Percentiles rank a stretch among this genome's conserved stretches.
Conservation (phyloP, 2,329 filamentous ascomycete genomes). For the Clarireedia hainanense region DNA sequence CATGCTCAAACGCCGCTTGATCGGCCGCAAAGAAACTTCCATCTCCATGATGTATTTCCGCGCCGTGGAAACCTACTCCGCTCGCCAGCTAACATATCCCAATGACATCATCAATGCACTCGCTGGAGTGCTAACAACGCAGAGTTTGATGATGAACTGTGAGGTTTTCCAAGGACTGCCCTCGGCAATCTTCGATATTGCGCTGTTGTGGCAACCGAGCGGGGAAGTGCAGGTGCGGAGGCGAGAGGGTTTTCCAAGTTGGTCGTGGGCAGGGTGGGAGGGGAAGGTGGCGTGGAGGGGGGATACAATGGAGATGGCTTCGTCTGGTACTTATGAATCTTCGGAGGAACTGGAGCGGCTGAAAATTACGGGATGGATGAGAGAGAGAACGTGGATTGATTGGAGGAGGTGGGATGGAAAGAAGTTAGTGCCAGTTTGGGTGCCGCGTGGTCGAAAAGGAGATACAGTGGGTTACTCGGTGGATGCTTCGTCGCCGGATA, state of each 20-base stretch:
- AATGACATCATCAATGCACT: background rate
- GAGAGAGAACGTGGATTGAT: background rate
- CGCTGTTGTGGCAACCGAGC: background rate
- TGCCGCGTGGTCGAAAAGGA: background rate
- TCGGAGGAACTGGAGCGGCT: background rate
- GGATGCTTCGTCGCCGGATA: background rate
- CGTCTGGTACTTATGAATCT: background rate
- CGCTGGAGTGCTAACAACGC: background rate
- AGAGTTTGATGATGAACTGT: background rate
- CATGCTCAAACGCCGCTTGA: background rate
- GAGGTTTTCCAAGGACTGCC: background rate
- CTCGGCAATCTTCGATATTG: background rate
- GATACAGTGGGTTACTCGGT: background rate
- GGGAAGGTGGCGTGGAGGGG: background rate
- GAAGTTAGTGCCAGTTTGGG: background rate
- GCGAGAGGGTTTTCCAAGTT: constrained; percentile 2
- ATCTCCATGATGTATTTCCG: constrained; percentile 2
- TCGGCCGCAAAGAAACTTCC: background rate
- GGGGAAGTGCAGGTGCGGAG: background rate
- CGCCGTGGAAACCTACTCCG: background rate
- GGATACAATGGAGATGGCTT: background rate
- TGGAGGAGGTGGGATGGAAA: background rate
- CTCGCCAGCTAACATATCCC: background rate
- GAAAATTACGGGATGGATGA: background rate
- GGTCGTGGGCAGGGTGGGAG: constrained; percentile 3